Evolutionary conservation across 306 rosid species (phyloP).

Genomic region (Casuarina cunninghamiana): DNA sequence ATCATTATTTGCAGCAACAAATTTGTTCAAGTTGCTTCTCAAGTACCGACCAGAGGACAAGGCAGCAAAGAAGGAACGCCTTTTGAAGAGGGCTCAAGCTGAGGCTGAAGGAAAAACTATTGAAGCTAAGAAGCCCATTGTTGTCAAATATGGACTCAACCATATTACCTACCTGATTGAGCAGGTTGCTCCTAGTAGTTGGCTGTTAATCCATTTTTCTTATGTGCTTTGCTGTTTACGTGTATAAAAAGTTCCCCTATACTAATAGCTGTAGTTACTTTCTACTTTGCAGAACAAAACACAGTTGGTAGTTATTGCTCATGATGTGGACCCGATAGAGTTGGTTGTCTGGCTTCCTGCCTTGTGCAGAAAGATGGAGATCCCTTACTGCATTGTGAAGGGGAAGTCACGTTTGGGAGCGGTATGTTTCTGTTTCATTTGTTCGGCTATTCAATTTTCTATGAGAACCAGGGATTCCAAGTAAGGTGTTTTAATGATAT

Average conservation of each 20-base stretch:
- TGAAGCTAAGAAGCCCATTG: conserved; percentile 69
- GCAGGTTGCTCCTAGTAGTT: conserved; percentile 40
- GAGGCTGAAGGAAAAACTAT: conserved; percentile 64
- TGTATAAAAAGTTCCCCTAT: background rate
- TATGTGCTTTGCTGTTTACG: background rate
- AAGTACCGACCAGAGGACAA: conserved; percentile 83
- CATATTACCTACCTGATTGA: conserved; percentile 80
- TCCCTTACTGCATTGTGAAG: conserved; percentile 80
- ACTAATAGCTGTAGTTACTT: background rate
- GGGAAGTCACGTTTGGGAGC: conserved; percentile 76
- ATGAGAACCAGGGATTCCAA: background rate
- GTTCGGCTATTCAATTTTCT: background rate
- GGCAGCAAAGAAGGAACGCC: conserved; percentile 70
- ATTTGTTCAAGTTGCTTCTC: conserved; percentile 66
- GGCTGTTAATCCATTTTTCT: background rate
- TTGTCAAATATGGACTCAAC: conserved; percentile 78
- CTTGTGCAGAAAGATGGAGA: conserved; percentile 82
- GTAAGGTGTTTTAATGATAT: background rate
- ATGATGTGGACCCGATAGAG: conserved; percentile 85
- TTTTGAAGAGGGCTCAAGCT: conserved; percentile 67
- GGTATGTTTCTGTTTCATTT: conserved; percentile 28
- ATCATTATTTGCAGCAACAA: conserved; percentile 50
- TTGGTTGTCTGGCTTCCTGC: conserved; percentile 85
- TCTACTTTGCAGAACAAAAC: conserved; percentile 56
- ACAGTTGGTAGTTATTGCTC: conserved; percentile 77